Evolutionary conservation across 129 eudicot genomes (phyloP).

Genomic region (Saposhnikovia divaricata): DNA sequence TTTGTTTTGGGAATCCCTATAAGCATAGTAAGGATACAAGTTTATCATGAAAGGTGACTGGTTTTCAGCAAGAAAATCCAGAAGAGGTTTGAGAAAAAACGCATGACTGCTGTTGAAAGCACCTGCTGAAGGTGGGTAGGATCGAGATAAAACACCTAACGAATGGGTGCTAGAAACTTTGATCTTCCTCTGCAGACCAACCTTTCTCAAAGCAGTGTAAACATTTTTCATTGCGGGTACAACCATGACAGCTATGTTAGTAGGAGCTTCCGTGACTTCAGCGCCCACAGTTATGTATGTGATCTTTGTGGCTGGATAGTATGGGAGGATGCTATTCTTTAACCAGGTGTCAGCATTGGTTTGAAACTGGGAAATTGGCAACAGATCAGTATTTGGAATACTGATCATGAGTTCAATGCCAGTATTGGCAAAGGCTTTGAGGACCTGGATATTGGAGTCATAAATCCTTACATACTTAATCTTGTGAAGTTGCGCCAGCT

Average conservation of each 20-base stretch:
- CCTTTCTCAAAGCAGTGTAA: constrained; percentile 49
- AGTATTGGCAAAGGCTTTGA: constrained; percentile 85
- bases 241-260: constrained; percentile 56
- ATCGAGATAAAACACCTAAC: constrained; percentile 68
- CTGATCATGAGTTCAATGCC: constrained; percentile 88
- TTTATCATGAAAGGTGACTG: constrained; percentile 76
- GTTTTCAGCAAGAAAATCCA: constrained; percentile 83
- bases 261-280: constrained; percentile 75
- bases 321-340: constrained; percentile 69
- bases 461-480: constrained; percentile 63
- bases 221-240: constrained; percentile 86
- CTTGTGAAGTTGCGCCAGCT: constrained; percentile 67
- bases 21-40: constrained; percentile 76
- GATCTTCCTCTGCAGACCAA: constrained; percentile 61
- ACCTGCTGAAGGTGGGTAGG: constrained; percentile 91
- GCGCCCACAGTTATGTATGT: constrained; percentile 87
- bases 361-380: constrained; percentile 75
- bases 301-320: constrained; percentile 81
- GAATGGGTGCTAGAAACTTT: constrained; percentile 87
- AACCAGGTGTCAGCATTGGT: constrained; percentile 86
- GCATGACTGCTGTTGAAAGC: constrained; percentile 68
- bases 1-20: constrained; percentile 56
- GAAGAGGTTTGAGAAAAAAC: constrained; percentile 51
- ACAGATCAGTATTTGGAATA: constrained; percentile 67
- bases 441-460: constrained; percentile 84